Evolutionary conservation across 108 stramenopile genomes (phyloP).

Genomic region (Craspedostauros australis): DNA sequence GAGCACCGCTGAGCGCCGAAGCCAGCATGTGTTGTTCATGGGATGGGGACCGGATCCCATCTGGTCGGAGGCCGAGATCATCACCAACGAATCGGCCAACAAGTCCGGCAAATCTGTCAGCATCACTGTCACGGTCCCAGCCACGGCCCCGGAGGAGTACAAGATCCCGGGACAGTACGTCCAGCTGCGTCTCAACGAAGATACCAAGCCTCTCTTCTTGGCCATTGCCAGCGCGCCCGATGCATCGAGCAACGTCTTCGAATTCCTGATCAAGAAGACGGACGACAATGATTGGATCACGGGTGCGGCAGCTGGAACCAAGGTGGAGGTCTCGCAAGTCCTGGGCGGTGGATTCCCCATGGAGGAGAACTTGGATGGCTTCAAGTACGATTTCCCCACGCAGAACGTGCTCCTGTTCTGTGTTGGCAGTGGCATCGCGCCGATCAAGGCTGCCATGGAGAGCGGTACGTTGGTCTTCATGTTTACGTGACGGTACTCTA

Average conservation of each 20-base stretch:
- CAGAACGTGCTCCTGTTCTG: conserved; percentile 85
- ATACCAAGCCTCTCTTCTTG: conserved; percentile 68
- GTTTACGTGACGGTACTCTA: no score
- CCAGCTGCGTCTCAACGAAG: conserved; percentile 53
- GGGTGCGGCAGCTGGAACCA: conserved; percentile 20
- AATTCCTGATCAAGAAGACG: conserved; percentile 86
- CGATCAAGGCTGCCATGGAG: conserved; percentile 90
- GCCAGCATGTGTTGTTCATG: conserved; percentile 60
- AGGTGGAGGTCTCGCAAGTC: conserved; percentile 72
- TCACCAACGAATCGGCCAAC: conserved; percentile 40
- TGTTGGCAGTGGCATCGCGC: conserved; percentile 85
- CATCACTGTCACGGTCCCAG: conserved; percentile 43
- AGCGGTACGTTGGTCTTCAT: conserved; percentile 21
- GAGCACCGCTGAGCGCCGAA: no score
- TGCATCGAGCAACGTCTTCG: conserved; percentile 50
- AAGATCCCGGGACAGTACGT: conserved; percentile 77
- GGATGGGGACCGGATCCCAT: conserved; percentile 87
- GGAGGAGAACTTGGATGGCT: conserved; percentile 71
- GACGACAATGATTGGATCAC: conserved; percentile 78
- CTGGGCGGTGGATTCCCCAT: conserved; percentile 86
- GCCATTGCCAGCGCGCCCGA: conserved; percentile 75
- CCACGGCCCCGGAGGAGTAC: conserved; percentile 53
- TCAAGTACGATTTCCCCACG: conserved; percentile 90
- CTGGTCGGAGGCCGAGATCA: conserved; percentile 52
- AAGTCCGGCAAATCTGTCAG: conserved; percentile 54